These are phyloP conservation scores for Amaranthus palmeri DNA, from an alignment of 148 eudicot species.

Conservation along the genomic window DNA sequence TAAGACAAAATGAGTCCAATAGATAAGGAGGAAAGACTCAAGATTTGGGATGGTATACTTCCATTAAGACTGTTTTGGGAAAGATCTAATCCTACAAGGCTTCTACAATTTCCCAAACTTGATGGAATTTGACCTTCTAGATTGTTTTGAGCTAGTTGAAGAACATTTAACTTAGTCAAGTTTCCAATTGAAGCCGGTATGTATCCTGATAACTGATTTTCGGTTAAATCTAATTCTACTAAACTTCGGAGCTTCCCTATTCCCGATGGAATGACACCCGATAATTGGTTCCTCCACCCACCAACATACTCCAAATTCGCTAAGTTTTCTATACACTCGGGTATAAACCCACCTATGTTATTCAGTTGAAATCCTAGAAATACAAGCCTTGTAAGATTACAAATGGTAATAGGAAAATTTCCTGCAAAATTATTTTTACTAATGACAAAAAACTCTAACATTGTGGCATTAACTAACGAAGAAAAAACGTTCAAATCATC, in stretches of 20 bases:
- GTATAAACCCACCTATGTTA: constrained; percentile 29
- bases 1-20: constrained; percentile 12
- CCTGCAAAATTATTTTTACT: constrained; percentile 32
- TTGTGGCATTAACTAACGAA: constrained; percentile 31
- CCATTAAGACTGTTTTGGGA: constrained; percentile 29
- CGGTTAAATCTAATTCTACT: not conserved
- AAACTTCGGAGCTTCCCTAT: constrained; percentile 23
- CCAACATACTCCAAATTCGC: constrained; percentile 11
- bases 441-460: constrained; percentile 10
- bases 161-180: constrained; percentile 19
- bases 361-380: constrained; percentile 12
- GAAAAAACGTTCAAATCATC: constrained; percentile 32
- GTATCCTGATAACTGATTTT: constrained; percentile 31
- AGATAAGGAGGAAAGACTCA: constrained; percentile 17
- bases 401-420: constrained; percentile 26
- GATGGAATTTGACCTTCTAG: constrained; percentile 37
- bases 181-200: constrained; percentile 41
- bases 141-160: constrained; percentile 21
- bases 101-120: constrained; percentile 29
- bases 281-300: constrained; percentile 19
- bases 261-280: constrained; percentile 34
- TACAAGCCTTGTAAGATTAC: constrained; percentile 33
- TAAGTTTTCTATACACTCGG: constrained; percentile 25
- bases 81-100: constrained; percentile 28
- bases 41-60: constrained; percentile 30